Base-by-base conservation (phyloP, 768 basidiomycete species). In the Lactifluus rugatus region DNA sequence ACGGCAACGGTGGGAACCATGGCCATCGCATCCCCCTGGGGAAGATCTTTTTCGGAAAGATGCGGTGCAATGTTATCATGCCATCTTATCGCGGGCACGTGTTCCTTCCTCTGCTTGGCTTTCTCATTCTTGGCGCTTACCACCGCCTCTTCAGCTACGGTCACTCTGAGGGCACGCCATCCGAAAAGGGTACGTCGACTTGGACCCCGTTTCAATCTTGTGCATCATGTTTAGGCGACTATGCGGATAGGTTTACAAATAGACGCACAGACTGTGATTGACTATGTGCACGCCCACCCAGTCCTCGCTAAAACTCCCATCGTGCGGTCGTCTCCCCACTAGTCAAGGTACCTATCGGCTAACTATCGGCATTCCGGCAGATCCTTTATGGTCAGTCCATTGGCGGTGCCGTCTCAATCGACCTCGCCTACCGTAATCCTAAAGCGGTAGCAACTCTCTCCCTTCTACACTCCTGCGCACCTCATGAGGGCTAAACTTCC, bases 61-160 rank as follows among this genome's bases (percentile, higher is more conserved):
- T 92, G 82, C 78, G 89, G 16, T 96, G 93, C 70, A 97, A 98
- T 67, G 92, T 96, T 3, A 74, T 98, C 41, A 92, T 97, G 86
- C 73, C 95, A 58, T 93, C 89, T 48, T 99, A 99, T 68, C 75
- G 95, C 66, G 93, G 93, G 88, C 90, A 65, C 57, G 83, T 70
- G 17, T 50, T 23, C 14, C 23, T 23, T 21, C 26, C 19, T n/a
- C n/a, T n/a, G n/a, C n/a, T 4, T 9, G 23, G 19, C 36, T 28
- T 31, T 16, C 21, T 7, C 10, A 21, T 32, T 3, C 5, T 36
- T 11, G 25, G 51, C 1, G 9, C 41, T 28, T 41, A n/a, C 19
- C 32, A 37, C 25, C 31, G 21, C 44, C 25, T 47, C 32, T 3
- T 44, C 39, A 93, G 93, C 14, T 98, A 98, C 67, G 95, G 94